Percentiles rank a stretch among this genome's conserved stretches.
Evolutionary conservation across 768 basidiomycete species (phyloP).

Genomic region (Cystofilobasidium bisporidii): DNA sequence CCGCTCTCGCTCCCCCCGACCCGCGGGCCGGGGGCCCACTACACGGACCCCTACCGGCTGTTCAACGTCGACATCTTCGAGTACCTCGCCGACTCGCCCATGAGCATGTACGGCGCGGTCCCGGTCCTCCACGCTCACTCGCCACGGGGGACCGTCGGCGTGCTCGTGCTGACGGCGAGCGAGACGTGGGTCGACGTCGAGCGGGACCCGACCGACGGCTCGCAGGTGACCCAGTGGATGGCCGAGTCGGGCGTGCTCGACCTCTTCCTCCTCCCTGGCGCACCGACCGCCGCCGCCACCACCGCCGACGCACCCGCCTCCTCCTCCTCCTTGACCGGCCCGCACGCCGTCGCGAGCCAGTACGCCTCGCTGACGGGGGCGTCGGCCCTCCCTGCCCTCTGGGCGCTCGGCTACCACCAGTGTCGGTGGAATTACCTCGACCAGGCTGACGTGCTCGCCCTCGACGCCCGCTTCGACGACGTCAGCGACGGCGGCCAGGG

Average conservation of each 20-base stretch:
- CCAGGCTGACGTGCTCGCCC: conserved; percentile 72
- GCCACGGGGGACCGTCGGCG: conserved; percentile 70
- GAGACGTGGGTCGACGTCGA: conserved; percentile 93
- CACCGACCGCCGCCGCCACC: conserved; percentile 47
- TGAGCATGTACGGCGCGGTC: conserved; percentile 82
- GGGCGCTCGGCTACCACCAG: conserved; percentile 90
- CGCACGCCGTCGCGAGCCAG: conserved; percentile 70
- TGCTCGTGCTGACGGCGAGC: conserved; percentile 77
- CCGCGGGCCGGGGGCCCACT: conserved; percentile 47
- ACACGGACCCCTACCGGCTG: conserved; percentile 83
- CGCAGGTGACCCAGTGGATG: conserved; percentile 76
- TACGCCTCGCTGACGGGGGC: conserved; percentile 78
- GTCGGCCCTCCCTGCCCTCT: conserved; percentile 76
- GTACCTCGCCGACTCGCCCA: conserved; percentile 54
- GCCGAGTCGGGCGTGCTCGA: conserved; percentile 96
- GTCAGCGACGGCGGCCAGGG: conserved; percentile 48
- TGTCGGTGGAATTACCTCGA: conserved; percentile 97
- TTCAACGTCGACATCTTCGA: conserved; percentile 96
- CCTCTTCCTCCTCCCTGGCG: conserved; percentile 85
- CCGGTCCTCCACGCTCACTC: conserved; percentile 91
- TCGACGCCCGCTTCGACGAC: conserved; percentile 71
- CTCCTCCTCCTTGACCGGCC: conserved; percentile 65
- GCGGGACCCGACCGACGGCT: conserved; percentile 44
- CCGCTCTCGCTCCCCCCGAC: conserved; percentile 80
- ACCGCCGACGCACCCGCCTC: conserved; percentile 72